Percentiles rank a stretch among this genome's conserved stretches.
phyloP scores from a whole-genome alignment of 306 rosid genomes.

The apple (Malus domestica) region ASM211411v1 NC_041792.1:21643407-21643906 shows the following conservation, averaged over 20 bases:
- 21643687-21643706: no score
- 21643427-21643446: conserved; percentile 33
- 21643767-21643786: no score
- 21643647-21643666: no score
- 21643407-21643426: conserved; percentile 68
- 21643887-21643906: no score
- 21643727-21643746: no score
- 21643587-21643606: conserved; percentile 59
- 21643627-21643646: conserved; percentile 7
- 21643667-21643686: no score
- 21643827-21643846: no score
- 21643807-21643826: no score
- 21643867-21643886: background rate
- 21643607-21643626: conserved; percentile 29
- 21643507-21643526: background rate
- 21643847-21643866: conserved; percentile 4
- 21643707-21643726: no score
- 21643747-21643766: no score
- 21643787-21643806: no score
- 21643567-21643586: conserved; percentile 31
- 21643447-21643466: conserved; percentile 42
- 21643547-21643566: background rate
- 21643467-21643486: conserved; percentile 37
- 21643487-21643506: conserved; percentile 35
- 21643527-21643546: background rate